These are phyloP conservation scores for Mucor indicus DNA, from an alignment of 371 early-diverging fungal species.

Conservation along the genomic window DNA sequence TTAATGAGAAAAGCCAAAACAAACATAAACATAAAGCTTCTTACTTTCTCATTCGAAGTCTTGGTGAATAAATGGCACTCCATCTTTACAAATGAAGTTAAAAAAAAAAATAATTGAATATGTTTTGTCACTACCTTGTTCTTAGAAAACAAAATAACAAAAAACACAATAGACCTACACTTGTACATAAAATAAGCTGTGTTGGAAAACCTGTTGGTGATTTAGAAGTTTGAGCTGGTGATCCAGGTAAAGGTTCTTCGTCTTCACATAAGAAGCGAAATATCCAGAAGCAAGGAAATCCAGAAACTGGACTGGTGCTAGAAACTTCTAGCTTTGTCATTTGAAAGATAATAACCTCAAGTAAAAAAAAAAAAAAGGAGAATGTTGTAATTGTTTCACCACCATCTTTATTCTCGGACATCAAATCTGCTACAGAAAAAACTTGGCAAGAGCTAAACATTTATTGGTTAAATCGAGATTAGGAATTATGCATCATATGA, in stretches of 20 bases:
- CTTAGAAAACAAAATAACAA: slow-evolving; percentile 42
- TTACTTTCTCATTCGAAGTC: slow-evolving; percentile 61
- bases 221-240: slow-evolving; percentile 41
- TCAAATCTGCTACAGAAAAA: too few species aligned
- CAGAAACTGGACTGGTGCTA: not conserved
- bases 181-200: slow-evolving; percentile 43
- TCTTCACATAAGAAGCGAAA: slow-evolving; percentile 25
- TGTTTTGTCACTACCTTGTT: slow-evolving; percentile 26
- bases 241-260: slow-evolving; percentile 40
- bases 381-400: too few species aligned
- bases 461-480: too few species aligned
- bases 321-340: too few species aligned
- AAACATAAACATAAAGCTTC: not conserved
- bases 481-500: too few species aligned
- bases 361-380: too few species aligned
- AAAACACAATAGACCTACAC: slow-evolving; percentile 41
- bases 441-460: too few species aligned
- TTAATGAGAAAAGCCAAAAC: not conserved
- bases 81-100: slow-evolving; percentile 29
- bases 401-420: too few species aligned
- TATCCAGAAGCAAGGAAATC: slow-evolving; percentile 22
- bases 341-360: too few species aligned
- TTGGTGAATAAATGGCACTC: slow-evolving; percentile 59
- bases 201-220: slow-evolving; percentile 41
- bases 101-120: not conserved